Evolutionary conservation across 495 filamentous ascomycete species (phyloP).

Genomic region (Cudoniella acicularis): DNA sequence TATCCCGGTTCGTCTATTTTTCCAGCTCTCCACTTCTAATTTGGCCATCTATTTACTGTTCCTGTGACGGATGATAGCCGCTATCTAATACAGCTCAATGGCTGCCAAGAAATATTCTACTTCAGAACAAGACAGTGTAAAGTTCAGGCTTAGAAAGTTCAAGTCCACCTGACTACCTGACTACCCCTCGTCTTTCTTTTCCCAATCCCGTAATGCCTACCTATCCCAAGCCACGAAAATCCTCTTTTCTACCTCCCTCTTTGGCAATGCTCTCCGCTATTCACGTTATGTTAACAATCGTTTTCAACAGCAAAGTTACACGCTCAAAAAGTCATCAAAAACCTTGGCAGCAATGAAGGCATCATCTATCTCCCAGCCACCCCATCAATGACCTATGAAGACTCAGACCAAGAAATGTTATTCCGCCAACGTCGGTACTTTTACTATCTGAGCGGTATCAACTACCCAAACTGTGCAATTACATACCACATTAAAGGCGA

Average conservation of each 20-base stretch:
- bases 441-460: constrained; percentile 61
- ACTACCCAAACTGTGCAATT: constrained; percentile 57
- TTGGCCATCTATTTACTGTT: background rate
- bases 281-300: background rate
- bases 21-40: background rate
- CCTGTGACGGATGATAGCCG: too few species aligned
- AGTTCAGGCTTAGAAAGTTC: too few species aligned
- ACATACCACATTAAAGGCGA: constrained; percentile 61
- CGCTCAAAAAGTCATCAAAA: constrained; percentile 65
- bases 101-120: too few species aligned
- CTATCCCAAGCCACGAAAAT: background rate
- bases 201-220: too few species aligned
- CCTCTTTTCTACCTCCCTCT: background rate
- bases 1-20: constrained; percentile 4
- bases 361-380: constrained; percentile 58
- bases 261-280: background rate
- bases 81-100: too few species aligned
- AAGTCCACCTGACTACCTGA: too few species aligned
- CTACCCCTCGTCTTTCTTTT: too few species aligned
- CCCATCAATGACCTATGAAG: constrained; percentile 45
- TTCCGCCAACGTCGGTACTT: constrained; percentile 71
- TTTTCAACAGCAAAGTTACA: constrained; percentile 67
- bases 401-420: constrained; percentile 52
- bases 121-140: too few species aligned
- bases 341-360: constrained; percentile 58